phyloP scores from a whole-genome alignment of 2,329 filamentous ascomycete species.

The Colletotrichum cordylinicola region DNA sequence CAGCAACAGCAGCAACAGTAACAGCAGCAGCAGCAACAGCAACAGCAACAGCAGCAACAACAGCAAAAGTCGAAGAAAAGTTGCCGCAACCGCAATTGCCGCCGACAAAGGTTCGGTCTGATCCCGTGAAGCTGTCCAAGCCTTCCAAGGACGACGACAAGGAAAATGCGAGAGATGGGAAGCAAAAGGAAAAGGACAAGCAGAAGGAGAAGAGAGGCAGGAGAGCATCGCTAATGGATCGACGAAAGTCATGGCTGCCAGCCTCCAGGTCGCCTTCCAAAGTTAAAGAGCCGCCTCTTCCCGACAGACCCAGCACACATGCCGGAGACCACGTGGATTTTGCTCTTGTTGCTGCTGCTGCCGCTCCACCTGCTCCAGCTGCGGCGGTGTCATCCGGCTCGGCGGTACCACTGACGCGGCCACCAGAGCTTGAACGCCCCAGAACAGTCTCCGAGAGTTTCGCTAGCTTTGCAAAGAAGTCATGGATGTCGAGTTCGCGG shows the following conservation, averaged over 20 bases:
- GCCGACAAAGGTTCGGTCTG: not conserved
- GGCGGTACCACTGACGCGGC: slow-evolving; percentile 19
- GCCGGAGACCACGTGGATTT: slow-evolving; percentile 15
- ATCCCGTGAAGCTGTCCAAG: not conserved
- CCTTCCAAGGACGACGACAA: slow-evolving; percentile 12
- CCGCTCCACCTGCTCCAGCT: not conserved
- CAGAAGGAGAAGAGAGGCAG: slow-evolving; percentile 30
- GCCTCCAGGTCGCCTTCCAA: slow-evolving; percentile 48
- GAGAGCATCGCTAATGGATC: slow-evolving; percentile 53
- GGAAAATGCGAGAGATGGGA: slow-evolving; percentile 13
- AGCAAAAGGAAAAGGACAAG: slow-evolving; percentile 16
- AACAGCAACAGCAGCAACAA: not conserved
- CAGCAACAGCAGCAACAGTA: not conserved
- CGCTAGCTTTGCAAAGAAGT: slow-evolving; percentile 54
- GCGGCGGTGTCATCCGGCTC: slow-evolving; percentile 6
- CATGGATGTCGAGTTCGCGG: slow-evolving; percentile 56
- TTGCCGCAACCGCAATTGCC: not conserved
- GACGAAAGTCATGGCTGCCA: slow-evolving; percentile 59
- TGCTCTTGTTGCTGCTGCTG: not conserved
- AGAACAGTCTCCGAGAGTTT: slow-evolving; percentile 51
- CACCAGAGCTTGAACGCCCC: slow-evolving; percentile 37
- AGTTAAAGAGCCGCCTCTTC: slow-evolving; percentile 34
- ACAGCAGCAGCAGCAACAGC: not conserved
- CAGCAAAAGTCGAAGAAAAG: slow-evolving; percentile 29
- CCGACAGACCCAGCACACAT: slow-evolving; percentile 24